Base-by-base conservation (phyloP, 2,329 filamentous ascomycete species). In the Achaetomium macrosporum region DNA sequence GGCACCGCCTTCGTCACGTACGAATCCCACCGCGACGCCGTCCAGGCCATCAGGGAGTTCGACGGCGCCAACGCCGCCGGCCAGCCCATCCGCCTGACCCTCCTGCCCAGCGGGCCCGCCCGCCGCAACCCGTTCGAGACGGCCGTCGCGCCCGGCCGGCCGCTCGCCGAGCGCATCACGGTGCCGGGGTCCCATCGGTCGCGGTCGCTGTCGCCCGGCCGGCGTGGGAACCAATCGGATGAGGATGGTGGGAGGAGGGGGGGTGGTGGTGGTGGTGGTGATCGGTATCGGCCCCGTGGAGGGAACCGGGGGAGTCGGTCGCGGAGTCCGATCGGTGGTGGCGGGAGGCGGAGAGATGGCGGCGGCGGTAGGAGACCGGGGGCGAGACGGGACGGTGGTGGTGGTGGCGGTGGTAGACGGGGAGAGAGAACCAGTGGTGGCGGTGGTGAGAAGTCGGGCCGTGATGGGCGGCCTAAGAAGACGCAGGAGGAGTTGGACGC, bases 401-500 rank as follows among this genome's bases (percentile, higher is more conserved):
- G 41, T 33, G 29, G 42, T 39, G 76, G 81, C 30, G 70, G 73
- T 41, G 66, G 63, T 43, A 65, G 65, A 37, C 61, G 65, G 30
- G 62, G 65, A 19, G 54, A 65, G 55, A 50, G 62, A 53, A 58
- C 63, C 15, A 66, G 68, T 56, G 72, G 69, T 60, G 71, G 68
- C 13, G 67, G 71, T 36, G 66, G 72, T 39, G 68, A 68, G 25
- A 69, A 68, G 19, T 66, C 69, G 31, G 73, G 73, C 43, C 75
- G 73, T 16, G 77, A 81, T 49, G 78, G 79, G 37, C 79, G 88
- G 45, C 77, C 83, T 2, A 86, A 83, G 71, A 96, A 95, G 79
- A 96, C 91, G 0, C 87, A 90, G 61, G 88, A 95, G 63, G 89
- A 96, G 67, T 76, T 96, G 39, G 91, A 96, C 68, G 89, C 88